Percentiles rank a stretch among this genome's conserved stretches.
Evolutionary conservation across 257 asterid genomes (phyloP).

Genomic region (Nicotiana attenuata): DNA sequence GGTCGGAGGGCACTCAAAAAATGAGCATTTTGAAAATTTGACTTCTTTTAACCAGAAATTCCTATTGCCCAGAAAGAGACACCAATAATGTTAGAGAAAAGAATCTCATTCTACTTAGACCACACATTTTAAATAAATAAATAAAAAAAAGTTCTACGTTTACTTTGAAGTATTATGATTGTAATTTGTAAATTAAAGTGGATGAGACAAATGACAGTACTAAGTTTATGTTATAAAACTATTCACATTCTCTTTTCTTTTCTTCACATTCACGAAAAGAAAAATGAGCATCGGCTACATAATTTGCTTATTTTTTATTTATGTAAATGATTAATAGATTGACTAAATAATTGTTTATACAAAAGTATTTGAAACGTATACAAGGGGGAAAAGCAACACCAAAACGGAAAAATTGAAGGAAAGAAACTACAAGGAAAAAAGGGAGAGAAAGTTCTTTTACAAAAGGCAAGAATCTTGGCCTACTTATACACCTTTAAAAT

Average conservation of each 20-base stretch:
- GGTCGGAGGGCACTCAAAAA: not conserved
- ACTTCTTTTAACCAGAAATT: not conserved
- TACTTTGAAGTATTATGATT: not conserved
- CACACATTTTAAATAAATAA: not conserved
- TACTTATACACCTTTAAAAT: not conserved
- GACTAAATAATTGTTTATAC: not conserved
- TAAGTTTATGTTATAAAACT: not conserved
- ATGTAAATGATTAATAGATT: not conserved
- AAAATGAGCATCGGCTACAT: not conserved
- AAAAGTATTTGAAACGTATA: not conserved
- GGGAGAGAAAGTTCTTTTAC: not conserved
- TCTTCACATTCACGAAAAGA: not conserved
- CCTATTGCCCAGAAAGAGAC: slow-evolving; percentile 6
- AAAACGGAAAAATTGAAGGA: not conserved
- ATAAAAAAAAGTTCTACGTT: too few relatives aligned
- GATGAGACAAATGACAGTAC: not conserved
- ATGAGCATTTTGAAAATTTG: not conserved
- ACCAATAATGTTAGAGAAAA: not conserved
- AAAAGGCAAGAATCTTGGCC: slow-evolving; percentile 5
- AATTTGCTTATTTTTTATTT: not conserved
- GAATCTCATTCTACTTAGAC: not conserved
- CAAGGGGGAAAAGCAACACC: not conserved
- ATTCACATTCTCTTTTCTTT: not conserved
- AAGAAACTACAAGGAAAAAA: not conserved
- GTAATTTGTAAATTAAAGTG: not conserved